Base-by-base conservation (phyloP, 2,329 filamentous ascomycete species). In the Diaporthe nobilis region DNA sequence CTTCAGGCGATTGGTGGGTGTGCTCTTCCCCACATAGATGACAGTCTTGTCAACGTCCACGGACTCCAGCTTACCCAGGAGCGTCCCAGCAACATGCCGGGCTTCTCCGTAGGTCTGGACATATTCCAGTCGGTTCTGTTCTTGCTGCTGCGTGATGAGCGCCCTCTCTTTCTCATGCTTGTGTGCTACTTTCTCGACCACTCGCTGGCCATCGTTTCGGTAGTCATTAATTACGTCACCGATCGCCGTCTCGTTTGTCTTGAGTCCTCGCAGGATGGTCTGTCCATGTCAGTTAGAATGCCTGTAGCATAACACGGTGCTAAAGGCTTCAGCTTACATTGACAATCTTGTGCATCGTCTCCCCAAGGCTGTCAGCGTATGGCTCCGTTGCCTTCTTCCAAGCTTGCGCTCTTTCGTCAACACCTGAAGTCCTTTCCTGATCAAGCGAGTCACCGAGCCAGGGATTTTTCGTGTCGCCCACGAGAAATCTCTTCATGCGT, bases 301-400 rank as follows among this genome's bases (percentile, higher is more conserved):
- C 4, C 15, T n/a, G 34, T 5, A 2, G 6, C 17, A 20, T 3
- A n/a, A 37, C 25, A 37, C 31, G 1, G 2, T 37, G 44, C 0
- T 20, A 12, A 25, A 22, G 22, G 12, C 8, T 10, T 20, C 15
- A 25, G 34, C 76, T 76, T 63, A 77, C 76, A 15, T 73, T 72
- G 37, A 76, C 74, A 15, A 74, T 72, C n/a, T 25, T 63, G 39
- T 77, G 76, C 76, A 77, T 77, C 4, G 61, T 71, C 51, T 71
- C 75, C 3, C 17, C 71, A 57, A 77, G 25, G 20, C 49, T 58
- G 13, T 60, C 58, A 2, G n/a, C 63, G 17, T 71, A 76, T 22
- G 44, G 28, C 39, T 76, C 71, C 12, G 57, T 34, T 4, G 55
- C 34, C 25, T 67, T 47, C 22, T 72, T 49, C 39, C n/a, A 57